Evolutionary conservation across 768 basidiomycete genomes (phyloP).

Genomic region (Leccinellum albellum): DNA sequence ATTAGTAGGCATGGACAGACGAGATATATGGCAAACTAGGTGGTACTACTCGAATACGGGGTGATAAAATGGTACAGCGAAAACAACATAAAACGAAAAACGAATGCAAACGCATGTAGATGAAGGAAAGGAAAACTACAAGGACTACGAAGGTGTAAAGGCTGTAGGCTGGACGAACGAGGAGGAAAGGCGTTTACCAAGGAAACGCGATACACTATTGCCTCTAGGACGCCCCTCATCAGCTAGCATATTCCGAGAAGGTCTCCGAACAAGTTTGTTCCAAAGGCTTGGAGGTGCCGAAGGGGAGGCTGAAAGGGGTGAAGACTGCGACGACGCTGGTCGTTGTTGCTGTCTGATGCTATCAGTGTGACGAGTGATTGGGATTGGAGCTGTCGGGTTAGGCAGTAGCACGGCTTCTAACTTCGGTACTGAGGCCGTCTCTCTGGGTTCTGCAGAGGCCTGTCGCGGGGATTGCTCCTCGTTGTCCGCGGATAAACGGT

Average conservation of each 20-base stretch:
- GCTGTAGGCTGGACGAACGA: conserved; percentile 3
- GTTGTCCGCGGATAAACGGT: conserved; percentile 1
- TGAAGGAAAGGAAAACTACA: background rate
- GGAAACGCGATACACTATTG: conserved; percentile 21
- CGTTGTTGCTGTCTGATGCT: background rate
- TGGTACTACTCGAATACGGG: background rate
- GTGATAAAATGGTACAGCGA: too few species aligned
- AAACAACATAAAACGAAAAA: background rate
- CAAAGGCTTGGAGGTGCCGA: conserved; percentile 19
- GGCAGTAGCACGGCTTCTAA: background rate
- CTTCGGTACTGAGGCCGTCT: background rate
- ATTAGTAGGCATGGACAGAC: background rate
- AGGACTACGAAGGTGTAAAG: background rate
- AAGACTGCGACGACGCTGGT: conserved; percentile 1
- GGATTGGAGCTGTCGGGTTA: conserved; percentile 3
- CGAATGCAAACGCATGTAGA: background rate
- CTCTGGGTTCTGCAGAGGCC: background rate
- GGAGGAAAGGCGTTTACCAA: conserved; percentile 11
- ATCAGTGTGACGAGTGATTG: background rate
- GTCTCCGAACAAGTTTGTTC: conserved; percentile 19
- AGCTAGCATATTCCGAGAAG: conserved; percentile 11
- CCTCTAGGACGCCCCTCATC: conserved; percentile 13
- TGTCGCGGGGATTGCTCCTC: background rate
- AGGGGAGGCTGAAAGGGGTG: conserved; percentile 3
- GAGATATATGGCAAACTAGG: background rate